A percentile compares a stretch with the other conserved stretches of the same genome.
These are phyloP conservation scores for Microsporum canis DNA, from an alignment of 2,329 filamentous ascomycete genomes.

Conservation along the genomic window DNA sequence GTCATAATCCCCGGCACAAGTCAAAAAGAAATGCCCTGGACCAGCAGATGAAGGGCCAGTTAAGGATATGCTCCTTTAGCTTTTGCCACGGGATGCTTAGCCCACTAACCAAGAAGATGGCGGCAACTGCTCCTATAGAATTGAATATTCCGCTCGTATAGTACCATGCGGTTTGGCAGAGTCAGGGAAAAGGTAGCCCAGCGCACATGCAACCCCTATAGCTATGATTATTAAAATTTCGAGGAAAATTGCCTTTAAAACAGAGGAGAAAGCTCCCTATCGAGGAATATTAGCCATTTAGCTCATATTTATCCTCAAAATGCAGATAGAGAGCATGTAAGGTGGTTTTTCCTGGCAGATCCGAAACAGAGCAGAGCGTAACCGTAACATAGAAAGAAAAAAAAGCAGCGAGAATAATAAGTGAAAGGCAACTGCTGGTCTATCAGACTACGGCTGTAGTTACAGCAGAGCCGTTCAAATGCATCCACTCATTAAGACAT, in stretches of 20 bases:
- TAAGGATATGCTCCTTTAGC: constrained; percentile 49
- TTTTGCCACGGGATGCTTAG: constrained; percentile 55
- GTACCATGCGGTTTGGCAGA: constrained; percentile 37
- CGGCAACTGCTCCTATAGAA: constrained; percentile 58
- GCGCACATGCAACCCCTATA: constrained; percentile 43
- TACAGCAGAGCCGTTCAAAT: neutral
- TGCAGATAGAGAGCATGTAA: neutral
- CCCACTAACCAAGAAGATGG: constrained; percentile 62
- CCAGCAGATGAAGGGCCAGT: constrained; percentile 58
- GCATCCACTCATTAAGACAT: neutral
- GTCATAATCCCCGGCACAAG: constrained; percentile 54
- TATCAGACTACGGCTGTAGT: neutral
- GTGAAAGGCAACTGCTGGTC: neutral
- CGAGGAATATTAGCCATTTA: neutral
- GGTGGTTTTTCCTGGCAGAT: too few species aligned
- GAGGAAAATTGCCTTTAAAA: neutral
- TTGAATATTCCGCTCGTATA: constrained; percentile 32
- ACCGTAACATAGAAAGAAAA: too few species aligned
- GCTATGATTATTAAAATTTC: constrained; percentile 50
- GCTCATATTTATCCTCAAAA: neutral
- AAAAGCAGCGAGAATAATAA: too few species aligned
- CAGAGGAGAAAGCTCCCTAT: neutral
- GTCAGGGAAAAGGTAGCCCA: constrained; percentile 45
- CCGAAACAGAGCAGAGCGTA: too few species aligned
- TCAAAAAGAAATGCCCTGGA: constrained; percentile 57